Evolutionary conservation across 495 filamentous ascomycete genomes (phyloP), one percentile per base, ranked within the genome.

Genomic region (Apodospora peruviana): DNA sequence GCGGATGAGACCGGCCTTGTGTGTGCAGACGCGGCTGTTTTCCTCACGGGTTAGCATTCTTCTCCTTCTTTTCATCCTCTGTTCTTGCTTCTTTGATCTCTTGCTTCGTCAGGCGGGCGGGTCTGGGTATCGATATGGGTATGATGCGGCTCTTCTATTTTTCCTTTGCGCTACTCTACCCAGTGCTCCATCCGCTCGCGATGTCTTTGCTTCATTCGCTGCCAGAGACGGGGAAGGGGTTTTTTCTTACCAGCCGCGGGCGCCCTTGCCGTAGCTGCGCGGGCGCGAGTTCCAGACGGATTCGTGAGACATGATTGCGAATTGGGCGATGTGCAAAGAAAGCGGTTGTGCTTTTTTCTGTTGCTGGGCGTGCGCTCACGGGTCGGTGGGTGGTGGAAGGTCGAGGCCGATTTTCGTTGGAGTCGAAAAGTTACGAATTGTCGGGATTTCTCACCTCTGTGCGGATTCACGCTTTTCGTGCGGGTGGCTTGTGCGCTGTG

Each of bases 281-380:
- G 93, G 93, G 69, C 93, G 90, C 70, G 89, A 95, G 85, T 91
- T 94, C 93, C 93, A 98, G 76, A 98, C 90, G 59, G 85, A 88
- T 79, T 96, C 93, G 90, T 98, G 90, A 82, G 91, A 91, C 91
- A 95, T 95, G 65, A 60, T 88, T 58, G 57, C 45, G 46, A n/a
- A n/a, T n/a, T n/a, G n/a, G n/a, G n/a, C n/a, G 53, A 49, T 53
- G 27, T 34, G 17, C 22, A 32, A 51, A 29, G 20, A 29, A 17
- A 34, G 37, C 20, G 39, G 40, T 47, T 19, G 34, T 25, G 47
- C 24, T 34, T 41, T 35, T 22, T 21, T 43, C 9, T 5, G 27
- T 20, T 40, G 36, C 23, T 21, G 45, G 45, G 35, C 18, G 12
- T 18, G 37, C 9, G 19, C 16, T 32, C 27, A 32, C 37, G 39